Evolutionary conservation across 106 monocot species (phyloP), one percentile per base, ranked within the genome.

Genomic region (Allium cepa): DNA sequence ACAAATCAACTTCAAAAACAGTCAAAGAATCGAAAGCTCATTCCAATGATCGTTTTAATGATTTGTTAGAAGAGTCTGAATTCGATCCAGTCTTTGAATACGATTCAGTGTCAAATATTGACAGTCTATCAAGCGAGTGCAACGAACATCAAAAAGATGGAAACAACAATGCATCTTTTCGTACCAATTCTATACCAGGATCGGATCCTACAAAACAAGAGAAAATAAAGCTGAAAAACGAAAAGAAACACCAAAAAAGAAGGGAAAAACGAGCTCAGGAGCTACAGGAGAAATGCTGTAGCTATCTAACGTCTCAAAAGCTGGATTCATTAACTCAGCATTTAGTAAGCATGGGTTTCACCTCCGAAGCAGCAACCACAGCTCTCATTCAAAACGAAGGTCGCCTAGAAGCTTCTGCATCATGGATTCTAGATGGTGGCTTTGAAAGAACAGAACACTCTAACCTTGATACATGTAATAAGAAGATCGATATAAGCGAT

Each of bases 161-260:
- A 57, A 56, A 53, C 46, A 63, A 60, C 16, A 36, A 36, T 36
- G 36, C 36, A 36, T 16, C 71, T 26, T 28, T 0, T 22, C 81
- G 73, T 4, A 18, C 55, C 17, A 84, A 81, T 11, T 49, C 83
- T 36, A 74, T 91, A 46, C 85, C 87, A 11, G 90, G 94, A 10
- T 81, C 78, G 67, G 86, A 95, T 36, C 67, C 18, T 45, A 90
- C 90, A 47, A 95, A 95, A 76, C 70, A 90, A 9, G 94, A 95
- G 11, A 95, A 91, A 76, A 88, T 85, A 49, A 73, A 90, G 11
- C 94, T 87, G 63, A 87, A 88, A 79, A 94, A 94, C 69, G 94
- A 91, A 79, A 87, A 60, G 73, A 94, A 94, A 63, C 94, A 94
- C 62, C 94, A 91, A 70, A 78, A 88, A 9, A 90, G 91, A 59